Evolutionary conservation across 495 filamentous ascomycete genomes (phyloP).

Genomic region (Talaromyces adpressus): DNA sequence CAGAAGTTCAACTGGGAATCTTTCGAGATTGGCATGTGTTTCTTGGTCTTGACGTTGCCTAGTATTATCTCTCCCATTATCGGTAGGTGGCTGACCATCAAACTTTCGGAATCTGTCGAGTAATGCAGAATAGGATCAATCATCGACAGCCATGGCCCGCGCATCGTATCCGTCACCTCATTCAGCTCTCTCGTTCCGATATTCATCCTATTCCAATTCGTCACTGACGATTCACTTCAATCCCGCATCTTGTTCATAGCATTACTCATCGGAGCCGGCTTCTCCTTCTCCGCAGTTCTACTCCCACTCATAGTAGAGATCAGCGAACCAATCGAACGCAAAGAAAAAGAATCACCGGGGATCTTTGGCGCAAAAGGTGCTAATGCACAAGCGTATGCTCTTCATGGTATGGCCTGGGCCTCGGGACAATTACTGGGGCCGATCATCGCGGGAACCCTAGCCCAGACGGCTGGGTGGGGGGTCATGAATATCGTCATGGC

Average conservation of each 20-base stretch:
- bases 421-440: constrained; percentile 57
- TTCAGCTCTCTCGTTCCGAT: constrained; percentile 40
- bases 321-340: constrained; percentile 50
- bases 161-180: constrained; percentile 37
- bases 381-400: constrained; percentile 50
- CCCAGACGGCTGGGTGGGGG: constrained; percentile 28
- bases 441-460: constrained; percentile 38
- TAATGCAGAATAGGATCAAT: constrained; percentile 32
- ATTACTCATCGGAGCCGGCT: constrained; percentile 26
- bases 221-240: constrained; percentile 20
- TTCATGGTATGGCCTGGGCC: constrained; percentile 54
- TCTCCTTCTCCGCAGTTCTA: constrained; percentile 27
- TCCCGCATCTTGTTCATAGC: constrained; percentile 28
- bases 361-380: constrained; percentile 43
- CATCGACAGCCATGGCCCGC: constrained; percentile 46
- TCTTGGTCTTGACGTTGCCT: constrained; percentile 46
- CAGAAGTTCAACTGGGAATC: constrained; percentile 51
- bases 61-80: constrained; percentile 25
- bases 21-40: constrained; percentile 50
- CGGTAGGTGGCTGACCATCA: constrained; percentile 17
- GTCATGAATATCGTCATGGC: constrained; percentile 33
- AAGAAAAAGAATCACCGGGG: constrained; percentile 47
- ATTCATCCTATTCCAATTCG: constrained; percentile 46
- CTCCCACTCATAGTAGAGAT: constrained; percentile 51
- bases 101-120: constrained; percentile 24